Evolutionary conservation across 495 filamentous ascomycete species (phyloP).

Genomic region (Penicillium bovifimosum): DNA sequence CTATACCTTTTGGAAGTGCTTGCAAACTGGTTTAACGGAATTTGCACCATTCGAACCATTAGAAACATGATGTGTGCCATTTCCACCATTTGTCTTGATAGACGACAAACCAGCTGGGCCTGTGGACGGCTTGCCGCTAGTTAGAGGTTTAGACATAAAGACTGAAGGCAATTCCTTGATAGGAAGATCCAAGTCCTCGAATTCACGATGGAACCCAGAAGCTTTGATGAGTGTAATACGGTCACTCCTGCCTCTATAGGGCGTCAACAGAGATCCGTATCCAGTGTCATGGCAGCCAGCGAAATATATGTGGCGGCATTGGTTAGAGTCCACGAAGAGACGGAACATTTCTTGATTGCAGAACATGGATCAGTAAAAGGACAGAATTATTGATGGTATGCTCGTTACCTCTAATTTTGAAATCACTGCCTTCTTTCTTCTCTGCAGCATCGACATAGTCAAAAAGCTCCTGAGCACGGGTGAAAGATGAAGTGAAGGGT

Average conservation of each 20-base stretch:
- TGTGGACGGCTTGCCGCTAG: conserved; percentile 14
- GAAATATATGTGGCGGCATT: conserved; percentile 64
- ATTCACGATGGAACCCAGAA: conserved; percentile 34
- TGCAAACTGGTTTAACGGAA: conserved; percentile 27
- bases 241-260: conserved; percentile 39
- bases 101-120: conserved; percentile 8
- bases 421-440: conserved; percentile 55
- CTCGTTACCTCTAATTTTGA: conserved; percentile 51
- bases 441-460: conserved; percentile 59
- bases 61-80: neutral
- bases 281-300: conserved; percentile 58
- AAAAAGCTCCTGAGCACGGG: conserved; percentile 51
- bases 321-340: conserved; percentile 51
- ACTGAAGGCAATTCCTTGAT: conserved; percentile 41
- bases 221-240: conserved; percentile 51
- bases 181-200: conserved; percentile 30
- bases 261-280: conserved; percentile 52
- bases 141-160: conserved; percentile 35
- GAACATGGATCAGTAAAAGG: conserved; percentile 1
- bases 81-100: conserved; percentile 8
- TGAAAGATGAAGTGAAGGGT: conserved; percentile 54
- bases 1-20: conserved; percentile 36
- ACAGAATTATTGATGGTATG: neutral
- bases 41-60: conserved; percentile 5
- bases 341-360: conserved; percentile 46